Conservation (phyloP, 148 eudicot species). For the Camellia lanceoleosa region DNA sequence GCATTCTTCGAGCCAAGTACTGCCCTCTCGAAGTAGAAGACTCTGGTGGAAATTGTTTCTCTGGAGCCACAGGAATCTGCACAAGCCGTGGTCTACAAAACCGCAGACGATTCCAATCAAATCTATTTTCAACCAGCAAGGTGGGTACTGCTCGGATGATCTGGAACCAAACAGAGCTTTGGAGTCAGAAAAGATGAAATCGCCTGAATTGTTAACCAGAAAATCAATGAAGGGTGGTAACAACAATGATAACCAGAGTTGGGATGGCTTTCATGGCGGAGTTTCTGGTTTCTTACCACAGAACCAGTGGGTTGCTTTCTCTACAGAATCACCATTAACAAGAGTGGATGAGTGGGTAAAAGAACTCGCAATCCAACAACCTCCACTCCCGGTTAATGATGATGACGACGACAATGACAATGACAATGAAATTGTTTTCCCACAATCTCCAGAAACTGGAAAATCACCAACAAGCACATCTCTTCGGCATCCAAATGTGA, state of each 20-base stretch:
- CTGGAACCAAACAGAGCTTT: conserved; percentile 49
- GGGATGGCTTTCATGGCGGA: conserved; percentile 44
- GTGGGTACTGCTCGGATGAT: conserved; percentile 87
- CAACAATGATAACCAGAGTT: conserved; percentile 25
- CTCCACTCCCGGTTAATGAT: conserved; percentile 20
- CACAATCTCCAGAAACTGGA: conserved; percentile 59
- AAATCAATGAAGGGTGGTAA: conserved; percentile 21
- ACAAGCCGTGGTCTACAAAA: conserved; percentile 21
- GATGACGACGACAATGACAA: conserved; percentile 24
- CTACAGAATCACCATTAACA: conserved; percentile 48
- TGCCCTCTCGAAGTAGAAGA: conserved; percentile 75
- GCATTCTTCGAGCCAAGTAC: conserved; percentile 77
- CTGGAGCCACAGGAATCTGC: conserved; percentile 90
- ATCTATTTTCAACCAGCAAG: conserved; percentile 59
- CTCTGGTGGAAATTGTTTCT: conserved; percentile 94
- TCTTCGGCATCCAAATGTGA: conserved; percentile 29
- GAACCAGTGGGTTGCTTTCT: conserved; percentile 90
- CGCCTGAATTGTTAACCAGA: conserved; percentile 43
- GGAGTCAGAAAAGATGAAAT: conserved; percentile 26
- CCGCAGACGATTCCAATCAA: conserved; percentile 25
- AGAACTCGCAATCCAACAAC: conserved; percentile 47
- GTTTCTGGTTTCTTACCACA: conserved; percentile 71
- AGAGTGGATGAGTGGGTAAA: conserved; percentile 79
- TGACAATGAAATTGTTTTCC: conserved; percentile 30
- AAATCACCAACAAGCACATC: conserved; percentile 27